Percentiles rank a stretch among this genome's conserved stretches.
Conservation (phyloP, 2,329 filamentous ascomycete genomes). For the Aspergillus hiratsukae region DNA sequence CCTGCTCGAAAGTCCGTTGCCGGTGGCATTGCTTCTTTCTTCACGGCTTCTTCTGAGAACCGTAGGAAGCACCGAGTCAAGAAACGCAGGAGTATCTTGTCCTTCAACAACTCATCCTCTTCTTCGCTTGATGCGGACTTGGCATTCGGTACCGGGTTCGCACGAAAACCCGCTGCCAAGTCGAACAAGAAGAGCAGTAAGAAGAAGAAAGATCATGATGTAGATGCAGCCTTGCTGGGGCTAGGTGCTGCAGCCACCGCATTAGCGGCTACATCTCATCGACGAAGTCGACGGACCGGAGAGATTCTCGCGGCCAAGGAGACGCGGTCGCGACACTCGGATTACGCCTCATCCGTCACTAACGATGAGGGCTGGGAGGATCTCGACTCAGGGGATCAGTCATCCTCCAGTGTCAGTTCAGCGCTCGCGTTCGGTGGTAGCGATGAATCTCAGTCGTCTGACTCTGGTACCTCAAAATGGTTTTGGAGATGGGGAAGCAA, state of each 20-base stretch:
- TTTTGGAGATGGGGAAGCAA: conserved; percentile 57
- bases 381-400: conserved; percentile 52
- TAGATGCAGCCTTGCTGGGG: conserved; percentile 46
- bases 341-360: conserved; percentile 22
- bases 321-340: conserved; percentile 22
- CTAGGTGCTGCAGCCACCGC: conserved; percentile 46
- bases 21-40: conserved; percentile 59
- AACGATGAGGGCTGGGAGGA: conserved; percentile 56
- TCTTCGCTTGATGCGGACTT: conserved; percentile 65
- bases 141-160: conserved; percentile 60
- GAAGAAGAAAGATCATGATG: conserved; percentile 28
- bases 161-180: conserved; percentile 33
- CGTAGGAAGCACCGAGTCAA: conserved; percentile 44
- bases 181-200: conserved; percentile 27
- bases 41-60: conserved; percentile 57
- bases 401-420: conserved; percentile 51
- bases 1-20: conserved; percentile 46
- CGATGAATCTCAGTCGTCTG: conserved; percentile 50
- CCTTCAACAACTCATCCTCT: conserved; percentile 60
- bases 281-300: conserved; percentile 32
- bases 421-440: conserved; percentile 61
- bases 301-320: conserved; percentile 30
- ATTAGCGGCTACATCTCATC: conserved; percentile 38
- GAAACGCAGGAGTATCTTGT: conserved; percentile 50
- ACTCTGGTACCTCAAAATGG: conserved; percentile 56